phyloP scores from a whole-genome alignment of 352 stramenopile genomes.

The Phytophthora podocarpi region DNA sequence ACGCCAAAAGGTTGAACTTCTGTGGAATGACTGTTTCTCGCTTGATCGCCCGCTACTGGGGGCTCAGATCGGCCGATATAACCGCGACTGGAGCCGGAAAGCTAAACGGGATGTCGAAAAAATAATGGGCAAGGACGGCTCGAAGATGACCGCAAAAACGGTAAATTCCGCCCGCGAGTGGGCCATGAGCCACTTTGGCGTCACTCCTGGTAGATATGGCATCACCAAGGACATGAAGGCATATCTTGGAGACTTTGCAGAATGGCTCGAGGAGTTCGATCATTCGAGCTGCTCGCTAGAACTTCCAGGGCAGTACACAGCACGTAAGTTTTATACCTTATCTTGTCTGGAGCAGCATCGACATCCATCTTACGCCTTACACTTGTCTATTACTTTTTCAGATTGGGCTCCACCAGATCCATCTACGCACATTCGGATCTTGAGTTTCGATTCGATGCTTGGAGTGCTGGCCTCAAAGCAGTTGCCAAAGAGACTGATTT shows the following conservation, averaged over 20 bases:
- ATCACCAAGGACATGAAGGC: constrained; percentile 86
- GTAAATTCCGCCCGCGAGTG: constrained; percentile 66
- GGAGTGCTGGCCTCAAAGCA: constrained; percentile 86
- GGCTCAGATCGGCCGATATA: constrained; percentile 74
- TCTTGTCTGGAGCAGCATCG: background rate
- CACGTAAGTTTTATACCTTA: constrained; percentile 43
- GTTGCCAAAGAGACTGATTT: constrained; percentile 77
- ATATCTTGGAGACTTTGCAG: constrained; percentile 80
- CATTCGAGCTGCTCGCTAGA: constrained; percentile 69
- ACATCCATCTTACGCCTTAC: background rate
- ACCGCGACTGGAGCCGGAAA: constrained; percentile 68
- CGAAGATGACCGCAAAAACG: constrained; percentile 56
- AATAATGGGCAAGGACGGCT: constrained; percentile 70
- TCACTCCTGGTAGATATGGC: constrained; percentile 68
- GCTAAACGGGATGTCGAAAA: constrained; percentile 68
- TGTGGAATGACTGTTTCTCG: constrained; percentile 75
- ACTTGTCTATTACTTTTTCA: constrained; percentile 28
- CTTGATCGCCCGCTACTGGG: constrained; percentile 54
- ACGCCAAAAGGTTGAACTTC: constrained; percentile 34
- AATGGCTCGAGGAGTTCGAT: constrained; percentile 88
- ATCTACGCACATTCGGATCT: constrained; percentile 62
- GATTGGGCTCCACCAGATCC: constrained; percentile 78
- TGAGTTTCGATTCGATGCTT: constrained; percentile 80
- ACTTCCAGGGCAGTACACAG: constrained; percentile 81
- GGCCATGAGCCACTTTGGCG: constrained; percentile 73